Evolutionary conservation across 1,284 basidiomycete genomes (phyloP), one percentile per base, ranked within the genome.

Genomic region (Cryptococcus maquisensis): DNA sequence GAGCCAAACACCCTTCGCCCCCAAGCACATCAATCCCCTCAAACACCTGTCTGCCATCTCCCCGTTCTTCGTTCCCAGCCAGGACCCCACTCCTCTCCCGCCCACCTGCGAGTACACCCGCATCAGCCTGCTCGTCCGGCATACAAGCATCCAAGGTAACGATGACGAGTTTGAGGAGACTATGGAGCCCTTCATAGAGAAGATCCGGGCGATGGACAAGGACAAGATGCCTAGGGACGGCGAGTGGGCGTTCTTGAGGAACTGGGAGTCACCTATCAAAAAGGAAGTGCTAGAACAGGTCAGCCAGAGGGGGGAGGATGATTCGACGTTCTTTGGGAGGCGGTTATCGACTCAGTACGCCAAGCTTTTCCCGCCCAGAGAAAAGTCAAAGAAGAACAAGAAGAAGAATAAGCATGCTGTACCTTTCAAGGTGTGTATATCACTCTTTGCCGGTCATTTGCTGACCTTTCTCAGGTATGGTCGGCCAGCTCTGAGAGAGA

Each of bases 211-310:
- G 62, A 46, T 46, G 44, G 7, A 54, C 52, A 18, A 51, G 55
- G 21, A 54, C 18, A 50, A 63, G 23, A 59, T 71, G 26, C 65
- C 71, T 1, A 47, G 43, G 5, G 52, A 59, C 0, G 68, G 68
- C 3, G 61, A 63, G 40, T 74, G 78, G 65, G 48, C 52, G 9
- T 79, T 79, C 59, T 62, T 79, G 42, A 60, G 57, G 39, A 51
- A 66, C 8, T 78, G 77, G 76, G 44, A 71, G 51, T 69, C 65
- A n/a, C 72, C 71, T 1, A 71, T 79, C 12, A 84, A 86, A 79
- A 80, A 87, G 51, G 79, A 80, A 39, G 90, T 88, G 67, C 80
- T 95, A 42, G 88, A 94, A 60, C 83, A 86, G 9, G 76, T 95
- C 57, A 75, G 73, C 15, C 62, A 67, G 38, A 63, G 68, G 7